phyloP scores from a whole-genome alignment of 2,329 filamentous ascomycete genomes.

The Paraphoma sp. region DNA sequence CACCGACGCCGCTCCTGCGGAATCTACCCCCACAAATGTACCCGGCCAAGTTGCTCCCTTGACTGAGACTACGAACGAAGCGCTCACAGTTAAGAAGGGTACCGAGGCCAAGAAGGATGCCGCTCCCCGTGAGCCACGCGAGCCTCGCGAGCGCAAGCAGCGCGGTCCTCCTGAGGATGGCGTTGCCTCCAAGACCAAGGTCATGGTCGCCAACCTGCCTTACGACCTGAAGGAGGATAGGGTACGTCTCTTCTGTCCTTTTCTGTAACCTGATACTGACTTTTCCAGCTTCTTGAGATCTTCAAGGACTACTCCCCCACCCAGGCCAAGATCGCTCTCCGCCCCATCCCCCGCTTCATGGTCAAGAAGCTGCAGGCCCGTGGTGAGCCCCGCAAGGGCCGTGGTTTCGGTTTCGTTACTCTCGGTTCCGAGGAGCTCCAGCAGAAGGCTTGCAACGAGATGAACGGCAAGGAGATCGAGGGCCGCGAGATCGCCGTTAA shows the following conservation, averaged over 20 bases:
- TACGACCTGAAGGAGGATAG: slow-evolving; percentile 98
- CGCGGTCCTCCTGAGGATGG: slow-evolving; percentile 97
- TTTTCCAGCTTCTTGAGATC: slow-evolving; percentile 86
- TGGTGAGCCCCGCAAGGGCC: slow-evolving; percentile 97
- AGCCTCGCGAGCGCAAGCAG: slow-evolving; percentile 71
- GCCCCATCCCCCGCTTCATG: slow-evolving; percentile 99
- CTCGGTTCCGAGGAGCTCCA: slow-evolving; percentile 94
- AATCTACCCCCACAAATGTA: slow-evolving; percentile 56
- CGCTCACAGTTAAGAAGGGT: slow-evolving; percentile 61
- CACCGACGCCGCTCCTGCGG: slow-evolving; percentile 55
- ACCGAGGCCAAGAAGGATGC: slow-evolving; percentile 55
- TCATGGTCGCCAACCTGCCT: slow-evolving; percentile 99
- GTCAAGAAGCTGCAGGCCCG: slow-evolving; percentile 99
- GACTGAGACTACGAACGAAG: slow-evolving; percentile 60
- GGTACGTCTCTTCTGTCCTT: slow-evolving; percentile 61
- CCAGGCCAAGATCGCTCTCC: slow-evolving; percentile 97
- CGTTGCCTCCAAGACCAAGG: slow-evolving; percentile 97
- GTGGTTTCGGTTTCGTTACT: slow-evolving; percentile 98
- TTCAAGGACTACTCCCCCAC: slow-evolving; percentile 91
- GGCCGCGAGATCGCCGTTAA: slow-evolving; percentile 99
- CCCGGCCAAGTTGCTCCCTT: slow-evolving; percentile 59
- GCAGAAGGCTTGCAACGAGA: slow-evolving; percentile 95
- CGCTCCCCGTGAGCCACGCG: slow-evolving; percentile 59
- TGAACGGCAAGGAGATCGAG: slow-evolving; percentile 99
- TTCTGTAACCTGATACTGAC: background rate